Evolutionary conservation across 768 basidiomycete species (phyloP).

Genomic region (Amanita exitialis): DNA sequence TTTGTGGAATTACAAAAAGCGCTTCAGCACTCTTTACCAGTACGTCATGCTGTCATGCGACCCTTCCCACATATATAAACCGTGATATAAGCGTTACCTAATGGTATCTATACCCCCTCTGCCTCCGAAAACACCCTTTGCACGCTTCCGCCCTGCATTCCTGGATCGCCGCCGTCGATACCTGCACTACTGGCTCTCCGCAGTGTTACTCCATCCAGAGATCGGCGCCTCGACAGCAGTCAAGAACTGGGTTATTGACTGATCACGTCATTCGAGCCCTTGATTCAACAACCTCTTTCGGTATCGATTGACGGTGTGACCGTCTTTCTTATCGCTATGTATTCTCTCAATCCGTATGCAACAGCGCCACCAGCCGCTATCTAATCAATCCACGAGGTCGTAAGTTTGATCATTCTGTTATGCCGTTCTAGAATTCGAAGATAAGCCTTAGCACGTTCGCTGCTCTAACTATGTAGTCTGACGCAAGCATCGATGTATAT

Average conservation of each 20-base stretch:
- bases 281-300: neutral
- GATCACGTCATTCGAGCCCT: neutral
- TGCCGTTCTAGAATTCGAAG: too few relatives aligned
- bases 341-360: too few relatives aligned
- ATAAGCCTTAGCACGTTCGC: too few relatives aligned
- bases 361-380: too few relatives aligned
- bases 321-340: too few relatives aligned
- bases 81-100: slow-evolving; percentile 27
- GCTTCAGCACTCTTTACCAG: slow-evolving; percentile 52
- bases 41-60: slow-evolving; percentile 17
- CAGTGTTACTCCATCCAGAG: slow-evolving; percentile 60
- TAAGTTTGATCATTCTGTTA: too few relatives aligned
- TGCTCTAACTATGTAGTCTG: too few relatives aligned
- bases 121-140: slow-evolving; percentile 60
- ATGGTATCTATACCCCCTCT: slow-evolving; percentile 43
- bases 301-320: neutral
- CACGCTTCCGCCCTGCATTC: slow-evolving; percentile 52
- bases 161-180: slow-evolving; percentile 23
- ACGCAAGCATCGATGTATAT: too few relatives aligned
- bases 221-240: slow-evolving; percentile 54
- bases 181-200: slow-evolving; percentile 57
- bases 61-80: neutral
- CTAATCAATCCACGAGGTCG: too few relatives aligned
- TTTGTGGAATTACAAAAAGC: too few relatives aligned
- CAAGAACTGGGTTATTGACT: slow-evolving; percentile 36